Percentiles rank a stretch among this genome's conserved stretches.
Conservation (phyloP, 257 asterid species). For the Verbena officinalis region DNA sequence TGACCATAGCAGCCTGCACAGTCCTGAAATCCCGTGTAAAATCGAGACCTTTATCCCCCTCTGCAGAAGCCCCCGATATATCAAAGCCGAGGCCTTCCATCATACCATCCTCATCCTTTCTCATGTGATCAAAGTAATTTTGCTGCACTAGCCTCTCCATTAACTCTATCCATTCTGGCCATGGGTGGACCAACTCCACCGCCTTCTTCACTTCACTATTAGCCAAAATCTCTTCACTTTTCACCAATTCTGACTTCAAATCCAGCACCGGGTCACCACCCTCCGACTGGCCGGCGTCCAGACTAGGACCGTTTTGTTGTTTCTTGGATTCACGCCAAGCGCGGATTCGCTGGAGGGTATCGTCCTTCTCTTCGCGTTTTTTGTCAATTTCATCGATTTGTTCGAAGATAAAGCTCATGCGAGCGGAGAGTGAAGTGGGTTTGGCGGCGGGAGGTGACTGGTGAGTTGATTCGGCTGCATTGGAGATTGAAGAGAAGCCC, state of each 20-base stretch:
- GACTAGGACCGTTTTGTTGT: constrained; percentile 25
- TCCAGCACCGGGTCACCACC: constrained; percentile 29
- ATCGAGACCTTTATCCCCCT: constrained; percentile 53
- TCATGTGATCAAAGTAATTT: constrained; percentile 88
- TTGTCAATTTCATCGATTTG: constrained; percentile 84
- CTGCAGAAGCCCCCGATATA: constrained; percentile 35
- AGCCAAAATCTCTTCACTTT: constrained; percentile 42
- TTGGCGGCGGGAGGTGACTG: constrained; percentile 41
- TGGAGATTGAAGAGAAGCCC: constrained; percentile 42
- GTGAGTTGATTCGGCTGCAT: constrained; percentile 34
- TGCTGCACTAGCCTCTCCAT: constrained; percentile 94
- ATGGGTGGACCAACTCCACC: constrained; percentile 88
- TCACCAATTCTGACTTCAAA: constrained; percentile 40
- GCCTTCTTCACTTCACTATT: constrained; percentile 41
- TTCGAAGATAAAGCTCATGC: constrained; percentile 89
- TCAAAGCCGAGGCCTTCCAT: constrained; percentile 69
- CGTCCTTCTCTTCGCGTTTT: constrained; percentile 69
- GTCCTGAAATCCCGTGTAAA: constrained; percentile 77
- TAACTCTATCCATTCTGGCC: constrained; percentile 94
- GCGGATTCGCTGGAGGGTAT: constrained; percentile 87
- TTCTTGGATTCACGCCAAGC: constrained; percentile 90
- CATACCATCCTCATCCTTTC: constrained; percentile 92
- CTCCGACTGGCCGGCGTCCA: constrained; percentile 17
- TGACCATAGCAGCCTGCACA: constrained; percentile 74
- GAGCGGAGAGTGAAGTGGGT: constrained; percentile 78